Evolutionary conservation across 2,329 filamentous ascomycete genomes (phyloP).

Genomic region (Fusarium protoensiforme): DNA sequence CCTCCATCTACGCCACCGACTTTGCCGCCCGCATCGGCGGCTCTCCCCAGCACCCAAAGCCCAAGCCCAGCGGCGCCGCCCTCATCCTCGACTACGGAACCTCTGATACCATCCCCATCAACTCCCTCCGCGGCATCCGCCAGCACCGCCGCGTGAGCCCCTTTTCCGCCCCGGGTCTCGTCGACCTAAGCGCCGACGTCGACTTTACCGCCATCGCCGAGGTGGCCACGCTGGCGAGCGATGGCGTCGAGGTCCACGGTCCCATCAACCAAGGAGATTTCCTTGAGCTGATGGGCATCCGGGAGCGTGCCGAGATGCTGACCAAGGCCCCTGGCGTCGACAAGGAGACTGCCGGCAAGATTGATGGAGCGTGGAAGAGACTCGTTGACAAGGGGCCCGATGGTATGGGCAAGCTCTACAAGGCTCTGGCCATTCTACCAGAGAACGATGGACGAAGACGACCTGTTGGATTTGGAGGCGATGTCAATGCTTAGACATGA

Average conservation of each 20-base stretch:
- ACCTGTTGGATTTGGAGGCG: constrained; percentile 93
- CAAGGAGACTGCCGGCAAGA: constrained; percentile 64
- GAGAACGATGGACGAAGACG: constrained; percentile 78
- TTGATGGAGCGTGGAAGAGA: constrained; percentile 82
- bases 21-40: constrained; percentile 89
- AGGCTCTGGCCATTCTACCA: constrained; percentile 90
- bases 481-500: constrained; percentile 50
- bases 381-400: constrained; percentile 84
- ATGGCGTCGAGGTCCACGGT: constrained; percentile 90
- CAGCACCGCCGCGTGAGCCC: constrained; percentile 81
- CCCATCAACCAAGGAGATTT: constrained; percentile 89
- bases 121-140: constrained; percentile 90
- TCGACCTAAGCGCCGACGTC: constrained; percentile 92
- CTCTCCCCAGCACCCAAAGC: constrained; percentile 63
- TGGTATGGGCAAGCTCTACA: constrained; percentile 96
- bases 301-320: constrained; percentile 78
- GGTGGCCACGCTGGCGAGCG: constrained; percentile 77
- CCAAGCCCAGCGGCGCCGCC: constrained; percentile 80
- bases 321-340: constrained; percentile 56
- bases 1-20: constrained; percentile 80
- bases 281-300: constrained; percentile 83
- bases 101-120: constrained; percentile 79
- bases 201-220: constrained; percentile 92
- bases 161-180: constrained; percentile 81
- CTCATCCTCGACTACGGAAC: constrained; percentile 98